Conservation (phyloP, 2,329 filamentous ascomycete genomes). For the Alternaria gansuensis region DNA sequence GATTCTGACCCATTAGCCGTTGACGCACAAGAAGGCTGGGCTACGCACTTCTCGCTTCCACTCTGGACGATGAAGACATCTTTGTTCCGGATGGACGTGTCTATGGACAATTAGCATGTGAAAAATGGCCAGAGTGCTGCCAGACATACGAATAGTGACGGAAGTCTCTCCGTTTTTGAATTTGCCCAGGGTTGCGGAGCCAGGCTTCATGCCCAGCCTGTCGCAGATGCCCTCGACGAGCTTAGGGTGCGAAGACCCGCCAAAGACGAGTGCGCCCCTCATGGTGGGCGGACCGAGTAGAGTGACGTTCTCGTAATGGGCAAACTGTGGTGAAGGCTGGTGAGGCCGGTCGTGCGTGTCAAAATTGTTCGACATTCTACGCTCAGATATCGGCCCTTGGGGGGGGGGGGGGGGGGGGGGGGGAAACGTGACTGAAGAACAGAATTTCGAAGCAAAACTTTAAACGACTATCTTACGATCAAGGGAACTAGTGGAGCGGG, state of each 20-base stretch:
- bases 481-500: constrained; percentile 1
- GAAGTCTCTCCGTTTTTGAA: constrained; percentile 76
- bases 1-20: constrained; percentile 64
- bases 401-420: no score
- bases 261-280: constrained; percentile 74
- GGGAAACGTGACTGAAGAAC: background rate
- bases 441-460: background rate
- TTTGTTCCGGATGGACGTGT: constrained; percentile 85
- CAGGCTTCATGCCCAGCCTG: constrained; percentile 67
- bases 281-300: constrained; percentile 58
- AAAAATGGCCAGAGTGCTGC: constrained; percentile 11
- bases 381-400: constrained; percentile 19
- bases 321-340: constrained; percentile 30
- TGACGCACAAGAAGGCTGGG: constrained; percentile 16
- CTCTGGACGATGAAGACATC: constrained; percentile 99
- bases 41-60: constrained; percentile 75
- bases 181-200: constrained; percentile 69
- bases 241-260: constrained; percentile 70
- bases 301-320: constrained; percentile 42
- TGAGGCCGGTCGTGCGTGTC: constrained; percentile 28
- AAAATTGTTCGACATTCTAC: constrained; percentile 40
- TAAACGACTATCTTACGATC: background rate
- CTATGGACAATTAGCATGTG: constrained; percentile 45
- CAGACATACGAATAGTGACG: constrained; percentile 67
- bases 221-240: constrained; percentile 73